These are phyloP conservation scores for Pseudoneurospora amorphoporcata DNA, from an alignment of 495 filamentous ascomycete species.

Conservation along the genomic window DNA sequence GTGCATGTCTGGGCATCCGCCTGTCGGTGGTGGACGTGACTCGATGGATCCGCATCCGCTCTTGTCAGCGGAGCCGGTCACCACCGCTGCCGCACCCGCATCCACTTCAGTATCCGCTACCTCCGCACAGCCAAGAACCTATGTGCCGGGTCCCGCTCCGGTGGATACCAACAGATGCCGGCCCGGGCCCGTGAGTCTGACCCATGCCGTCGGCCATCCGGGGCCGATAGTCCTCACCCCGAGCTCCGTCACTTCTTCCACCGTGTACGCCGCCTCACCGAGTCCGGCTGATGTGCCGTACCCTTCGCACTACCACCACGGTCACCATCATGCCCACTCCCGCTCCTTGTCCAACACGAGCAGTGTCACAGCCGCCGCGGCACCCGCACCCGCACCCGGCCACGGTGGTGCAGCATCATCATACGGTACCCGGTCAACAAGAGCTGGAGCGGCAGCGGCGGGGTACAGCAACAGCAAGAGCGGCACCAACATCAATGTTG, in stretches of 20 bases:
- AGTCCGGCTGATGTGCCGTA: constrained; percentile 6
- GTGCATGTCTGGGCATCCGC: neutral
- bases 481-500: constrained; percentile 2
- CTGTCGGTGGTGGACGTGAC: neutral
- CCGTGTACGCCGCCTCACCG: constrained; percentile 23
- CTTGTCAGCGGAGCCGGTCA: neutral
- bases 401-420: neutral
- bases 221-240: constrained; percentile 16
- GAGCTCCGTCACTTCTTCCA: constrained; percentile 20
- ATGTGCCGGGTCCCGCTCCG: neutral
- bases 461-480: neutral
- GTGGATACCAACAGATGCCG: neutral
- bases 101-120: neutral
- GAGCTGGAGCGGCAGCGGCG: neutral
- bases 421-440: neutral
- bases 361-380: neutral
- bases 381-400: neutral
- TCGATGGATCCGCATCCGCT: neutral
- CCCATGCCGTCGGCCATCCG: neutral
- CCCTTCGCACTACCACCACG: neutral
- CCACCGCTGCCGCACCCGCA: neutral
- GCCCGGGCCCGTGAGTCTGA: neutral
- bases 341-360: neutral
- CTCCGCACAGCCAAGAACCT: neutral
- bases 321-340: constrained; percentile 9